Evolutionary conservation across 345 rosid genomes (phyloP).

Genomic region (Melaleuca quinquenervia): DNA sequence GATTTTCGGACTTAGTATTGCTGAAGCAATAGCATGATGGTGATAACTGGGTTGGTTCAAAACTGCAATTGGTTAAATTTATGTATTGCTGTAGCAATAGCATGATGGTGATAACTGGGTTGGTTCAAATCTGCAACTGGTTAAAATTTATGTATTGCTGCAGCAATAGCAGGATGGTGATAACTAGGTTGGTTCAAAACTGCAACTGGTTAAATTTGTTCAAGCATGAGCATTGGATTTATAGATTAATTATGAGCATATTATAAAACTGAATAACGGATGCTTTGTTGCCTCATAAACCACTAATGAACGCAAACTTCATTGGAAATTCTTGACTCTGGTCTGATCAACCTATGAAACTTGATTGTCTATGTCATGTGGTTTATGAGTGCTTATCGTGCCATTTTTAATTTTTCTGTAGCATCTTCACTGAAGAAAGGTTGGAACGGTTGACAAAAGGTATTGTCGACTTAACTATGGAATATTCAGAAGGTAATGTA

Average conservation of each 20-base stretch:
- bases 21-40: neutral
- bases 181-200: neutral
- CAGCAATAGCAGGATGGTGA: neutral
- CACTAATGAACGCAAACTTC: neutral
- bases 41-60: neutral
- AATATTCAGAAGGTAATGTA: constrained; percentile 13
- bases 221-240: neutral
- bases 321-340: neutral
- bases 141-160: too few species aligned
- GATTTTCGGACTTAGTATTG: neutral
- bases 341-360: neutral
- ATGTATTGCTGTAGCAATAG: neutral
- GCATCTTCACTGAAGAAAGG: constrained; percentile 89
- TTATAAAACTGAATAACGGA: neutral
- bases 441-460: constrained; percentile 69
- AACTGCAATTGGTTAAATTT: neutral
- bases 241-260: neutral
- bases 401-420: constrained; percentile 15
- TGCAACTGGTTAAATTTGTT: neutral
- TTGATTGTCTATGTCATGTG: neutral
- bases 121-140: too few species aligned
- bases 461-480: constrained; percentile 30
- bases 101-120: too few species aligned
- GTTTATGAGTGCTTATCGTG: constrained; percentile 1
- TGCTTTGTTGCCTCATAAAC: neutral